Percentiles rank a stretch among this genome's conserved stretches.
Evolutionary conservation across 139 green algal genomes (phyloP).

Genomic region (Parachlorella kessleri): DNA sequence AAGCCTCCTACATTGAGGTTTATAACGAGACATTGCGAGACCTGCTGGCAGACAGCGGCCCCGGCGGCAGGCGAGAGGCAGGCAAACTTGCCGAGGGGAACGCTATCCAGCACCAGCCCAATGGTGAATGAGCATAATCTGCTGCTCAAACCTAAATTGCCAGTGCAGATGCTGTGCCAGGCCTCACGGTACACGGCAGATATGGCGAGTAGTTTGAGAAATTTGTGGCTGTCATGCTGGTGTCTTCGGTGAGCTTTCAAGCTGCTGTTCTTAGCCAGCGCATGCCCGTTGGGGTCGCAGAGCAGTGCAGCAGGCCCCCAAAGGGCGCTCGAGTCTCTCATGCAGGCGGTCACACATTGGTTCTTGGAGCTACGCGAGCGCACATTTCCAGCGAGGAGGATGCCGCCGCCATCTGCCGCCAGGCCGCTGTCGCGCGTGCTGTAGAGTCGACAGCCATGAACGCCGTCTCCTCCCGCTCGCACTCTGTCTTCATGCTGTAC

Average conservation of each 20-base stretch:
- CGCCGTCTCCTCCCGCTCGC: conserved; percentile 79
- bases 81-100: conserved; percentile 59
- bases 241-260: too few species aligned
- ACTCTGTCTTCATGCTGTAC: conserved; percentile 97
- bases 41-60: conserved; percentile 72
- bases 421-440: conserved; percentile 65
- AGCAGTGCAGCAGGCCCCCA: too few species aligned
- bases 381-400: conserved; percentile 55
- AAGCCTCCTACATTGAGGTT: conserved; percentile 92
- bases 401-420: conserved; percentile 66
- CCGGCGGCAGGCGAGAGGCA: background rate
- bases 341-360: conserved; percentile 68
- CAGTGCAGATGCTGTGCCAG: too few species aligned
- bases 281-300: too few species aligned
- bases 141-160: too few species aligned
- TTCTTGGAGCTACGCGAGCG: conserved; percentile 59
- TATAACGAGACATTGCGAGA: conserved; percentile 93
- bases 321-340: too few species aligned
- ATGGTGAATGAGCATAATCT: too few species aligned
- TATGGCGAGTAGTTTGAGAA: too few species aligned
- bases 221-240: too few species aligned
- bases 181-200: too few species aligned
- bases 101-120: conserved; percentile 81
- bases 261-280: too few species aligned
- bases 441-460: conserved; percentile 96